These are phyloP conservation scores for Aspergillus texensis DNA, from an alignment of 2,329 filamentous ascomycete genomes.

Conservation along the genomic window DNA sequence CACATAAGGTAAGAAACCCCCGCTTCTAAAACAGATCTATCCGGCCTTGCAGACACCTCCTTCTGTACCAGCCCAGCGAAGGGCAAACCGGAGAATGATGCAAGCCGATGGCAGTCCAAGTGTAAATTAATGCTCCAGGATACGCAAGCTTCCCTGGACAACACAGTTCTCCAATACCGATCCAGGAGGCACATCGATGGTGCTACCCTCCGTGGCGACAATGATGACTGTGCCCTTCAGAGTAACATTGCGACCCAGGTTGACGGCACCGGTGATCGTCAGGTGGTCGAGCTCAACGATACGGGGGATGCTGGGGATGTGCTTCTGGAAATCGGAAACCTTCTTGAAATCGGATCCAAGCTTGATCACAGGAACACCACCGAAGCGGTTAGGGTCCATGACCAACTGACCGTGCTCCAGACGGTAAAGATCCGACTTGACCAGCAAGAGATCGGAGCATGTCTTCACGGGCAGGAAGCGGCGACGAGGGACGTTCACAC, in stretches of 20 bases:
- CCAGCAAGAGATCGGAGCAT: conserved; percentile 98
- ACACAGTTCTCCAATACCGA: conserved; percentile 98
- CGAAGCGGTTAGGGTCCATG: conserved; percentile 95
- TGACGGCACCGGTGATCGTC: conserved; percentile 96
- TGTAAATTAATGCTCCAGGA: conserved; percentile 63
- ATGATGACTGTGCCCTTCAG: conserved; percentile 98
- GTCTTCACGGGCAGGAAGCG: conserved; percentile 99
- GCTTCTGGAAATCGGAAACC: conserved; percentile 74
- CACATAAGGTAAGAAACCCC: conserved; percentile 6
- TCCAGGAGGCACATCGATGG: conserved; percentile 95
- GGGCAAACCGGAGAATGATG: conserved; percentile 8
- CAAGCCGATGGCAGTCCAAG: conserved; percentile 1
- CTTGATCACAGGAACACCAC: conserved; percentile 97
- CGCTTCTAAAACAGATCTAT: conserved; percentile 21
- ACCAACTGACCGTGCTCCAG: conserved; percentile 97
- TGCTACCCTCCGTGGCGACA: conserved; percentile 95
- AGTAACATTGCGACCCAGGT: conserved; percentile 91
- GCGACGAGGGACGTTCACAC: conserved; percentile 95
- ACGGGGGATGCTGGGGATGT: conserved; percentile 53
- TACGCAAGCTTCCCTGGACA: conserved; percentile 89
- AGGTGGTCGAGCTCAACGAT: conserved; percentile 68
- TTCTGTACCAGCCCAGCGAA: conserved; percentile 12
- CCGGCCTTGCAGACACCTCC: conserved; percentile 12
- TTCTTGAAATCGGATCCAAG: conserved; percentile 99
- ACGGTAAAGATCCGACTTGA: conserved; percentile 99